Percentiles rank a stretch among this genome's conserved stretches.
These are phyloP conservation scores for Hypericum perforatum DNA, from an alignment of 345 rosid species.

Conservation along the genomic window DNA sequence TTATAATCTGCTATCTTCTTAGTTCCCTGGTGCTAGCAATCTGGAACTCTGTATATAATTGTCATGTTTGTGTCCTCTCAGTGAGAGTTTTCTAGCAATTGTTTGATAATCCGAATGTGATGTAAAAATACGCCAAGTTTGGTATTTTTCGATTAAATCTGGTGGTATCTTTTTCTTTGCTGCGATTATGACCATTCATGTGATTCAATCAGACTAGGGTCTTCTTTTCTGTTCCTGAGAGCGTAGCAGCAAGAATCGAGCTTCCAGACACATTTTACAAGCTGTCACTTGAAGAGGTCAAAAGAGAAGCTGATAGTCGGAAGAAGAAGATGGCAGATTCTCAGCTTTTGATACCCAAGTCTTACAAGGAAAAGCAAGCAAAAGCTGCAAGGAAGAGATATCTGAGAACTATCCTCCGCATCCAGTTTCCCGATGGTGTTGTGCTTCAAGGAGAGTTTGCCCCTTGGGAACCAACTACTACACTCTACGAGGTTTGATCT, in stretches of 20 bases:
- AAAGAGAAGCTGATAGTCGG: slow-evolving; percentile 70
- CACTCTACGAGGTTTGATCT: slow-evolving; percentile 66
- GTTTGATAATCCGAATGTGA: no score
- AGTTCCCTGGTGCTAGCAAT: no score
- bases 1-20: no score
- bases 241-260: slow-evolving; percentile 71
- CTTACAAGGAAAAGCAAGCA: slow-evolving; percentile 80
- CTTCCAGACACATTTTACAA: slow-evolving; percentile 85
- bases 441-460: slow-evolving; percentile 86
- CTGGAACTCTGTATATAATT: no score
- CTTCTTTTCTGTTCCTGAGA: slow-evolving; percentile 78
- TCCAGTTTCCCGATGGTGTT: slow-evolving; percentile 90
- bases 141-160: no score
- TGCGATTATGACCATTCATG: no score
- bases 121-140: no score
- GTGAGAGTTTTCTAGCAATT: no score
- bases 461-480: slow-evolving; percentile 77
- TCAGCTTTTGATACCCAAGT: slow-evolving; percentile 77
- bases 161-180: not conserved
- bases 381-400: slow-evolving; percentile 68
- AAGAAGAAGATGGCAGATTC: slow-evolving; percentile 85
- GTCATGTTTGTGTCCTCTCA: no score
- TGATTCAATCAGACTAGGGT: slow-evolving; percentile 43
- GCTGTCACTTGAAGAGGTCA: slow-evolving; percentile 63
- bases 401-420: slow-evolving; percentile 50